Evolutionary conservation across 768 basidiomycete genomes (phyloP), one percentile per base, ranked within the genome.

Genomic region (Tubosaeta brunneosetosa): DNA sequence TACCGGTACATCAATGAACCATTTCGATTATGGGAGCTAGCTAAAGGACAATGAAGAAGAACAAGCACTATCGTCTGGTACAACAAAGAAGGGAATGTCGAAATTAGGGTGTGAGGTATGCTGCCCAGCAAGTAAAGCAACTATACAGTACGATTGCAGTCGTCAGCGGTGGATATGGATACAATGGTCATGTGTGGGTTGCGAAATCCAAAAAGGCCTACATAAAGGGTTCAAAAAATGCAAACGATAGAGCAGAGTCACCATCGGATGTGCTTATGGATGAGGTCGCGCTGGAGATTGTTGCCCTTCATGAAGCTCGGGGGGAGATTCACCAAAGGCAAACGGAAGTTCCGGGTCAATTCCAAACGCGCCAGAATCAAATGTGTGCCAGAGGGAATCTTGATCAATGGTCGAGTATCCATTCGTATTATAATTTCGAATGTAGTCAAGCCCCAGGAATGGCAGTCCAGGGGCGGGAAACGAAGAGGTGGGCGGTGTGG

Each of bases 381-480:
- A 86, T 61, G 79, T 80, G 57, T 77, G 75, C 73, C 79, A 80
- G 45, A 79, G 62, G 27, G 66, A 64, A 45, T 78, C 77, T 58
- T 72, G 71, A 38, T 76, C 76, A 36, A 50, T 53, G 38, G 56
- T 50, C 16, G 71, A 58, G 55, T 67, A 69, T 38, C 71, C 66
- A 5, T 78, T 77, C 47, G 82, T 77, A 58, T 75, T 76, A 64
- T 86, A 91, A 61, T 89, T 91, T 60, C 86, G 82, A 62, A 93
- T 85, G 61, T 81, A 93, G 60, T 93, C 91, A 31, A 92, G 75
- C 10, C 89, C 91, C 29, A 82, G 78, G 74, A 92, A 93, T 1
- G 89, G 91, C n/a, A 91, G 74, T 36, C 88, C 88, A 22, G 83
- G 76, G 9, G 82, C 81, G 56, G 84, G 74, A 65, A 90, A 90